phyloP scores from a whole-genome alignment of 2,329 filamentous ascomycete species.

The Calonectria naviculata region DNA sequence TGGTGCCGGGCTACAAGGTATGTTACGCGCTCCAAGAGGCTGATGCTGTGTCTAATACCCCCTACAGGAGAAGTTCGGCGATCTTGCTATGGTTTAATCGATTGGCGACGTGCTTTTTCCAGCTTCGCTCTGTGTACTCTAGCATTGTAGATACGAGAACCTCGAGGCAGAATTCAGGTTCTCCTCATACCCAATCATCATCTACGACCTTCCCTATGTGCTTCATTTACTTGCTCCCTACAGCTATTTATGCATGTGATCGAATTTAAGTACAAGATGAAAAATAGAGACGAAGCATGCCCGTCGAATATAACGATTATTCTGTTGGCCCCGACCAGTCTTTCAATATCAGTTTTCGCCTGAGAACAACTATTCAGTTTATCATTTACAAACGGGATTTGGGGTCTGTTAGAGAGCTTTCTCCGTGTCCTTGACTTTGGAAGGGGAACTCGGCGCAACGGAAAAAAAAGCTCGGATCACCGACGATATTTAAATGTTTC shows the following conservation, averaged over 20 bases:
- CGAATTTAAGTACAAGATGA: background rate
- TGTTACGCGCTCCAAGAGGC: slow-evolving; percentile 43
- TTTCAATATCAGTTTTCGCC: background rate
- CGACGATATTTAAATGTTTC: too few species aligned
- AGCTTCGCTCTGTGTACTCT: slow-evolving; percentile 71
- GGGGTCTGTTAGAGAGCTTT: background rate
- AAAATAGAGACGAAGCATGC: background rate
- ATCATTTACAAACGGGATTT: background rate
- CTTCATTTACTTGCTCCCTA: slow-evolving; percentile 21
- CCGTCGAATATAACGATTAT: background rate
- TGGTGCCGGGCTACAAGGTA: slow-evolving; percentile 99
- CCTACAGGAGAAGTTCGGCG: slow-evolving; percentile 95
- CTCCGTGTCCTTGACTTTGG: background rate
- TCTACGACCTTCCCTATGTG: slow-evolving; percentile 39
- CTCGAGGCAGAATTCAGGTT: slow-evolving; percentile 46
- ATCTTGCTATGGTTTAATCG: slow-evolving; percentile 91
- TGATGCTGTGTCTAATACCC: slow-evolving; percentile 55
- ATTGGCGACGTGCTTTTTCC: slow-evolving; percentile 48
- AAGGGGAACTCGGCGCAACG: background rate
- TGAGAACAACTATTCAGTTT: background rate
- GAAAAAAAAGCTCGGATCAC: background rate
- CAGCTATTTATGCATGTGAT: background rate
- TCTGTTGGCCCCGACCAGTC: background rate
- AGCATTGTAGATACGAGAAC: slow-evolving; percentile 75
- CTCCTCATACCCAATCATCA: slow-evolving; percentile 45